Conservation (phyloP, 805 yeast species). For the Ogataea henricii region DNA sequence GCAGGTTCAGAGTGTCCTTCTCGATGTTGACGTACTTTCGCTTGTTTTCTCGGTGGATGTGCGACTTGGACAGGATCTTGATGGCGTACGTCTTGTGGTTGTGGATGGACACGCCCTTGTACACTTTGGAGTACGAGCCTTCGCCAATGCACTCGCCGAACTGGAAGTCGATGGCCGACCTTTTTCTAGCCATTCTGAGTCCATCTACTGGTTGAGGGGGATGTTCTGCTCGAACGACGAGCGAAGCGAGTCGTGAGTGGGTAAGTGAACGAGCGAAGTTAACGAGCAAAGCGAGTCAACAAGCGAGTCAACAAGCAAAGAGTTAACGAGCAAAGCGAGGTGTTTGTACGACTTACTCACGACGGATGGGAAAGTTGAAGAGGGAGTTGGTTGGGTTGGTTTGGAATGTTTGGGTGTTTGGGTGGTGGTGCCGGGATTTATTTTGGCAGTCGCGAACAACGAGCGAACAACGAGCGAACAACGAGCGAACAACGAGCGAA, state of each 20-base stretch:
- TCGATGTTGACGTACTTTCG: slow-evolving; percentile 96
- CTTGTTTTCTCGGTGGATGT: slow-evolving; percentile 91
- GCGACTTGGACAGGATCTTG: slow-evolving; percentile 87
- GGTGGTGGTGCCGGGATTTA: too few relatives aligned
- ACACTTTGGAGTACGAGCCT: slow-evolving; percentile 95
- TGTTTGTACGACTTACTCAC: too few relatives aligned
- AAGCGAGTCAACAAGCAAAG: too few relatives aligned
- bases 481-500: neutral
- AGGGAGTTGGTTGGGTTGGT: too few relatives aligned
- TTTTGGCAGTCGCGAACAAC: neutral
- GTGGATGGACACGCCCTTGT: slow-evolving; percentile 76
- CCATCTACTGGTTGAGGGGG: slow-evolving; percentile 2
- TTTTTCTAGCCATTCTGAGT: slow-evolving; percentile 39
- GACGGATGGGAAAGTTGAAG: too few relatives aligned
- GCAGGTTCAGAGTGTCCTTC: slow-evolving; percentile 80
- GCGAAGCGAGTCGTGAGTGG: too few relatives aligned
- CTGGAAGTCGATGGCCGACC: slow-evolving; percentile 79
- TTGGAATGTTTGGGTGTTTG: too few relatives aligned
- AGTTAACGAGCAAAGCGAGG: too few relatives aligned
- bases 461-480: neutral
- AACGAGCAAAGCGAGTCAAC: neutral
- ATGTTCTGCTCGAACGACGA: slow-evolving; percentile 1
- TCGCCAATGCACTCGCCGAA: slow-evolving; percentile 90
- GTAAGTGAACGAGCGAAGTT: too few relatives aligned
- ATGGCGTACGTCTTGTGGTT: slow-evolving; percentile 82